Evolutionary conservation across 2,329 filamentous ascomycete species (phyloP), one percentile per base, ranked within the genome.

Genomic region (Stagonosporopsis cucurbitacearum): DNA sequence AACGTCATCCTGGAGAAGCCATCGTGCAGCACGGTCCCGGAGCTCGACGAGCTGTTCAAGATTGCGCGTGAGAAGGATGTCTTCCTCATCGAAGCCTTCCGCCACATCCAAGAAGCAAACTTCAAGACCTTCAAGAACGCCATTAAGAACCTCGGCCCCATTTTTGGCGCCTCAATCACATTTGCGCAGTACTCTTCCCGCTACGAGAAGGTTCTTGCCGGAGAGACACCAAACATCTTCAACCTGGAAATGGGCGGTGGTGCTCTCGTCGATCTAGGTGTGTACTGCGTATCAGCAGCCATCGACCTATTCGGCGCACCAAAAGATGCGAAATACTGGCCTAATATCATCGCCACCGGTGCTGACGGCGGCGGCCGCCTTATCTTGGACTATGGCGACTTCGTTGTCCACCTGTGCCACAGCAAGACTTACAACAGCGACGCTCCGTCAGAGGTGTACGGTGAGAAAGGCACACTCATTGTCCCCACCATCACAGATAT

Each of bases 1-100:
- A 75, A 82, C 62, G 79, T 82, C 56, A 74, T 82, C 26, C 67
- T 82, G n/a, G 80, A 82, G 64, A 82, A 82, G 63, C 80, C 80
- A 5, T 76, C 78, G 0, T 79, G 78, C 23, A 76, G 73, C 22
- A 82, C 75, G 1, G 62, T 70, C 23, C 58, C 64, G 2, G 78
- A 82, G 59, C 71, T 81, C 3, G 73, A 79, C 32, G 69, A 77
- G 25, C 67, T 82, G 12, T 80, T 80, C 66, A 58, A 63, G 15
- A 66, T 77, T 13, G 78, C 79, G 1, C 70, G 77, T 39, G 65
- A 70, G 33, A 74, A 80, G 20, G 67, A 70, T 15, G 72, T 80
- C 9, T 76, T 78, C 57, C 64, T 82, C 13, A 74, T 82, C 53
- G 80, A 82, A 68, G 80, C 80, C 15, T 81, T 75, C 71, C 71